Conservation (phyloP, 1,284 basidiomycete genomes). For the Cutaneotrichosporon curvatum region DNA sequence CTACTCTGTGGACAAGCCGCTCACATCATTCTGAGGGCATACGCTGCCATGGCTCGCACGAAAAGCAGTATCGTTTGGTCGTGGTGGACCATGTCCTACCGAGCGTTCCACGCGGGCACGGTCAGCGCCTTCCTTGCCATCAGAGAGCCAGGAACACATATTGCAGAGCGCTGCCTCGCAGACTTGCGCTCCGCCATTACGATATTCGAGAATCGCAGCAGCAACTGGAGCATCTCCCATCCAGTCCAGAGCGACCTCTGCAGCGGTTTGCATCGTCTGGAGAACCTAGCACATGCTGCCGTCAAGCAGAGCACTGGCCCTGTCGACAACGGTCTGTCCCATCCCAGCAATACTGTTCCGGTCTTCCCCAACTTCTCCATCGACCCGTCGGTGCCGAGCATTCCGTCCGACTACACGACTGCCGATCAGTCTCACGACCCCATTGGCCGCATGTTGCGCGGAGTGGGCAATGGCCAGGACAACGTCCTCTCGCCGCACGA, state of each 20-base stretch:
- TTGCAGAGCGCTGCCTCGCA: conserved; percentile 36
- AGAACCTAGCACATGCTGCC: conserved; percentile 33
- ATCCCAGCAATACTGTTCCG: not conserved
- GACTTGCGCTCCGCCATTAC: conserved; percentile 38
- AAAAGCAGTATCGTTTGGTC: conserved; percentile 41
- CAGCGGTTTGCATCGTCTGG: conserved; percentile 39
- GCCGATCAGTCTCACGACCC: conserved; percentile 4
- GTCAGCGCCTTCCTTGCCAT: conserved; percentile 45
- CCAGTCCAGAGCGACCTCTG: conserved; percentile 44
- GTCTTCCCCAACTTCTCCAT: conserved; percentile 10
- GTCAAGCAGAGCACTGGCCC: conserved; percentile 13
- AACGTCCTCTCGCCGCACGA: not conserved
- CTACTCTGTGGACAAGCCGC: conserved; percentile 38
- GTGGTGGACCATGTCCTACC: conserved; percentile 44
- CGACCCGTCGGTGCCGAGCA: conserved; percentile 7
- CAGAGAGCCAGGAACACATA: conserved; percentile 35
- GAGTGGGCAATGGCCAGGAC: not conserved
- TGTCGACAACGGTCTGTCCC: not conserved
- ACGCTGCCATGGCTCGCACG: conserved; percentile 31
- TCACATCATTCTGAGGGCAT: conserved; percentile 37
- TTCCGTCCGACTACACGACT: conserved; percentile 8
- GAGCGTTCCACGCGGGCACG: conserved; percentile 45
- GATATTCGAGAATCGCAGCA: conserved; percentile 37
- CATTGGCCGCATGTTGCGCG: not conserved
- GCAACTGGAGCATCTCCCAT: conserved; percentile 39